These are phyloP conservation scores for Pyrrhoderma lamaoense DNA, from an alignment of 1,284 basidiomycete genomes.

Conservation along the genomic window DNA sequence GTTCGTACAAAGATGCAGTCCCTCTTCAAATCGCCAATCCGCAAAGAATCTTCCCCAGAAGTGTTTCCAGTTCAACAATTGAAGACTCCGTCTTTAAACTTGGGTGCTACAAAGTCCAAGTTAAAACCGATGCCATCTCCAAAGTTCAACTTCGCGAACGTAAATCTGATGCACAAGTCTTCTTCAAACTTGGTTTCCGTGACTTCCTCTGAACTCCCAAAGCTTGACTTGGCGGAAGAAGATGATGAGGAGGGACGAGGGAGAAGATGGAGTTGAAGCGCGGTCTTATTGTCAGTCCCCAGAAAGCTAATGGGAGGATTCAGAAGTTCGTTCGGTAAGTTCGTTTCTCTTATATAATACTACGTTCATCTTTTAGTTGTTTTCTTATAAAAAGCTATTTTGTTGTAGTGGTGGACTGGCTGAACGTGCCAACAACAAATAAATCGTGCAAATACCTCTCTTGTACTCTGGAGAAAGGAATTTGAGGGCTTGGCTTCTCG, in stretches of 20 bases:
- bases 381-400: neutral
- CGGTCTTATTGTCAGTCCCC: slow-evolving; percentile 38
- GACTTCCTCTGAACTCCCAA: slow-evolving; percentile 6
- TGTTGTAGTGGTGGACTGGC: slow-evolving; percentile 43
- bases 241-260: neutral
- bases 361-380: neutral
- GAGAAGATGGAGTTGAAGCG: slow-evolving; percentile 26
- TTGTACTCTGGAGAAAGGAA: slow-evolving; percentile 44
- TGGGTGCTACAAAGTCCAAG: neutral
- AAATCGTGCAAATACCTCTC: slow-evolving; percentile 33
- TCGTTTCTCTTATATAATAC: neutral
- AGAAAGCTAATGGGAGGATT: slow-evolving; percentile 33
- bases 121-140: neutral
- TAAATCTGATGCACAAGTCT: too few species aligned
- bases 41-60: too few species aligned
- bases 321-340: slow-evolving; percentile 30
- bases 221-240: neutral
- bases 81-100: neutral
- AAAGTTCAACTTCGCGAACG: slow-evolving; percentile 9
- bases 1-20: too few species aligned
- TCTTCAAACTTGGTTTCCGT: slow-evolving; percentile 6
- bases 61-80: too few species aligned
- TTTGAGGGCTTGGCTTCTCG: slow-evolving; percentile 26
- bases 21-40: too few species aligned
- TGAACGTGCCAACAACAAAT: slow-evolving; percentile 36